Base-by-base conservation (phyloP, 2,329 filamentous ascomycete genomes). In the Tolypocladium tundrense region DNA sequence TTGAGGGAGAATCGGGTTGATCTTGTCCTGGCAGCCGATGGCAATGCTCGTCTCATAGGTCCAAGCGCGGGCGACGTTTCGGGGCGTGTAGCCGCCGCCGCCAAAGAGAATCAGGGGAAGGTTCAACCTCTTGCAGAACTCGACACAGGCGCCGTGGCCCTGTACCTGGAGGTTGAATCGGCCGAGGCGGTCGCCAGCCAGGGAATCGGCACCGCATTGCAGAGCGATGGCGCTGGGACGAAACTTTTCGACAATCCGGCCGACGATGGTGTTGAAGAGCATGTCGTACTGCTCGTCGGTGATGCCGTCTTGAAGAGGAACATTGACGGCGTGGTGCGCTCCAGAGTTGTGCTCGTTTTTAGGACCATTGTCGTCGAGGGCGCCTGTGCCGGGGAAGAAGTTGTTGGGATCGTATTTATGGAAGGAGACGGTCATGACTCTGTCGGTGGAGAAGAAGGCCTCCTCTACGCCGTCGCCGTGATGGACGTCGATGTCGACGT, bases 91-190 rank as follows among this genome's bases (percentile, higher is more conserved):
- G 35, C 94, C 94, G 58, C 94, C 94, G 43, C 94, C 94, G 51
- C 94, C 94, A 59, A 97, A 90, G 57, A 99, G 84, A 54, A 99
- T 85, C 61, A 97, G 81, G 3, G 94, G 94, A 1, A 96, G 77
- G 8, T 82, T 80, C 62, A 91, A 84, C 53, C 79, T 83, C 73
- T 97, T 97, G 72, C 92, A 91, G 67, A 88, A 97, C 54, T 87
- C 85, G 59, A 97, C 90, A 71, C 94, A 99, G 62, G 88, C 87
- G 56, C 91, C 93, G 73, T 99, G 94, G 16, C 92, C 93, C 70
- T 91, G 87, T 60, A 99, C 94, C 71, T 96, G 95, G 60, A 99
- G 84, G 70, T 97, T 99, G 80, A 99, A 99, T 62, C 91, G 88
- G 54, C 94, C 94, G 0, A 99, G 83, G 27, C 94, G 84, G 73